Evolutionary conservation across 2,329 filamentous ascomycete genomes (phyloP), one percentile per base, ranked within the genome.

Genomic region (Cladosporium phlei): DNA sequence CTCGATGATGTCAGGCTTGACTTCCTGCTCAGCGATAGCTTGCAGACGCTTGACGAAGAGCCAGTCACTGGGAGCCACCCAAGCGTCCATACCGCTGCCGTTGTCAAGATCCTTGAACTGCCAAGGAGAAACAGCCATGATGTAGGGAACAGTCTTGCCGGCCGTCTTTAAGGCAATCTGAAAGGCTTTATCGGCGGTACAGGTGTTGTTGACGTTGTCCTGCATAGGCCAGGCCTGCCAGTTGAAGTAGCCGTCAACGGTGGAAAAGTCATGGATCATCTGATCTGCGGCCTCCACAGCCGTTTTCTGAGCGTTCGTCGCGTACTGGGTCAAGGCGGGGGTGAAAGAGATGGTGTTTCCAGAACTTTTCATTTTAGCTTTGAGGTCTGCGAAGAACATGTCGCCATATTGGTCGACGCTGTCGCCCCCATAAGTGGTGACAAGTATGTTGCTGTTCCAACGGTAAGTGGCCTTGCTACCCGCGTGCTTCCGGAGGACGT

Each of bases 61-160:
- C n/a, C 56, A 61, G 55, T 68, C 65, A 39, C 58, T 62, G 57
- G 66, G 66, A 5, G 62, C 57, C 16, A 68, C 63, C 60, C 63
- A 67, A 17, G 60, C 49, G 46, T 66, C 57, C 39, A 59, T 53
- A 20, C 59, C 52, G 47, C 62, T 62, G 50, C 62, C 62, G 48
- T 62, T 55, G 57, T 66, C 59, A 35, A 66, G 60, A 49, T 66
- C 62, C 53, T 67, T 65, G 60, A 59, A 68, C 54, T 67, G 65
- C 65, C 65, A 68, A 16, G 65, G 65, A 8, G 65, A 67, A 38
- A 68, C 59, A 25, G 61, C 65, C 62, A 66, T 66, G 43, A 68
- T 66, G 55, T 66, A 68, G 43, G 65, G 65, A 24, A 65, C 65
- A 11, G 54, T 59, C 50, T 57, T 56, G 48, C 59, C 59, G 35